Base-by-base conservation (phyloP, 441 rosid genomes). In the Aquilaria agallochum region DNA sequence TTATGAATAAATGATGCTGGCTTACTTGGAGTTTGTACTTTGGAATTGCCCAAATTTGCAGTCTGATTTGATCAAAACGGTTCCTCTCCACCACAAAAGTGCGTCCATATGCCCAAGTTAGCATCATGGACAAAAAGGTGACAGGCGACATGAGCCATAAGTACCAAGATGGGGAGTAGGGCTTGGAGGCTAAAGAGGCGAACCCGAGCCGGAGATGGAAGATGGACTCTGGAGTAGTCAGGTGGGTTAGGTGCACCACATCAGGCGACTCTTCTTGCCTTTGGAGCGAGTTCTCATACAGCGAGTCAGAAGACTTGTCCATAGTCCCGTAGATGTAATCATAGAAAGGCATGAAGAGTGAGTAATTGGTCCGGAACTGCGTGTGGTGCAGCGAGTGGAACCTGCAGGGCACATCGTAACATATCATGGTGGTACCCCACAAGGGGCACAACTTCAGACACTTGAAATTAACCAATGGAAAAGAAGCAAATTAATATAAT, bases 341-440 rank as follows among this genome's bases (percentile, higher is more conserved):
- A 13, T 78, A 74, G 2, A 78, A 15, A 0, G 82, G 82, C 82
- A 74, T 78, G 65, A 74, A 74, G 0, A 74, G 66, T 9, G 72
- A 68, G 66, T 60, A 78, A 49, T 74, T 78, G 15, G 82, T 69
- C 48, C 79, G 59, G 55, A 78, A 78, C 56, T 74, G 72, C 5
- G 73, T 74, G 70, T 78, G 82, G 55, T 74, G 77, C 20, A 74
- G 53, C 4, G 79, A 78, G 57, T 78, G 82, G 56, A 66, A 78
- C 68, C 78, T 77, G 13, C 11, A 45, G 5, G 27, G 27, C 27
- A 20, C 27, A 20, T 3, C 6, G 42, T 36, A 36, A 36, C 42
- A 36, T 36, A 4, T 36, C 2, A 36, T 36, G 42, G 7, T 36
- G 42, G 5, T 20, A 1, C 20, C 20, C 20, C 20, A 20, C 20